Base-by-base conservation (phyloP, 495 filamentous ascomycete species). In the Chaetomium cochliodes region DNA sequence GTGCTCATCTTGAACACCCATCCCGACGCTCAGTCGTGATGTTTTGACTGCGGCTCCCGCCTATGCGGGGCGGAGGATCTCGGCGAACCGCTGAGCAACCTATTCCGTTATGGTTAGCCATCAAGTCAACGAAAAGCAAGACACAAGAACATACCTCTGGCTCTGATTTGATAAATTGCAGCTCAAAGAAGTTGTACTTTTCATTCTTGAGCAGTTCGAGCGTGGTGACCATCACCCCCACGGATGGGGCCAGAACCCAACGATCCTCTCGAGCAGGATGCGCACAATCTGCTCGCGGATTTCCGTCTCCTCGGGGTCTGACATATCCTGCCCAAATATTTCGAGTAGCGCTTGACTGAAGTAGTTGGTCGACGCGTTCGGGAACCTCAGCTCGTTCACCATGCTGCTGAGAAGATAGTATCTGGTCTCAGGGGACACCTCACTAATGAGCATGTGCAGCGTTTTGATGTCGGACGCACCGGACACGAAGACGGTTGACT, bases 161-260 rank as follows among this genome's bases (percentile, higher is more conserved):
- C 53, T 88, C 85, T 67, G 86, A 84, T 79, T 96, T 93, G 78
- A 97, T 90, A 65, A 96, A 97, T 49, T 91, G 90, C 65, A 97
- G 82, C 49, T 92, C 89, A 82, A 94, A 99, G 81, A 99, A 93
- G 69, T 86, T 84, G 70, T 91, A 92, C 69, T 85, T 89, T 50
- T 88, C 86, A 72, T 96, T 97, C 79, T 96, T 94, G 62, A 96
- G 81, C 52, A 99, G 81, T 78, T 98, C 96, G 51, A 96, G 78
- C 55, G 96, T 83, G 23, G 92, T 96, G 63, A 96, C 88, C 74
- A 97, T 90, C 47, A 98, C 18, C 94, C 94, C 94, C 94, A 99
- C 16, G 94, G 93, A 74, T 98, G 96, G 37, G 94, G 94, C 73
- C 93, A 91, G 74, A 90, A 91, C 20, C 92, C 91, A 57, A 93